Evolutionary conservation across 2,329 filamentous ascomycete genomes (phyloP).

Genomic region (Fusarium humuli): DNA sequence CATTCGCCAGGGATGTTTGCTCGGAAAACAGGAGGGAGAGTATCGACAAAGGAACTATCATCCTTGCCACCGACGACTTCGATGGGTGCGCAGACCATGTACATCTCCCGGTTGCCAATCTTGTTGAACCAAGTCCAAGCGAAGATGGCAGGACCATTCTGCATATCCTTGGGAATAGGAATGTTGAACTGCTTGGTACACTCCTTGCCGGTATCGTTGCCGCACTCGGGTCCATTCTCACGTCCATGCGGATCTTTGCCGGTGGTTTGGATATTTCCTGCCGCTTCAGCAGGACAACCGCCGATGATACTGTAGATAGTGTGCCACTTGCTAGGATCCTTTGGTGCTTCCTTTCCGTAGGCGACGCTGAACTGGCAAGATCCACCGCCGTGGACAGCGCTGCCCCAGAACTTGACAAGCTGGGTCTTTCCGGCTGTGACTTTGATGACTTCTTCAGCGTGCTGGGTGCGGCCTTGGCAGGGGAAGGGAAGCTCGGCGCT

Average conservation of each 20-base stretch:
- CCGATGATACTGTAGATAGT: constrained; percentile 45
- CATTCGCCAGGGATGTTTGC: constrained; percentile 46
- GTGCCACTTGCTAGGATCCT: constrained; percentile 36
- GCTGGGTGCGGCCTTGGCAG: constrained; percentile 39
- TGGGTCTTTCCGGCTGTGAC: constrained; percentile 40
- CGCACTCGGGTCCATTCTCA: constrained; percentile 40
- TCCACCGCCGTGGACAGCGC: constrained; percentile 46
- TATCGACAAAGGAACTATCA: constrained; percentile 39
- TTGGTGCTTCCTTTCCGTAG: constrained; percentile 38
- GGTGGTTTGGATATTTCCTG: constrained; percentile 27
- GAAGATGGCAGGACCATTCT: constrained; percentile 69
- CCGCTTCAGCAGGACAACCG: constrained; percentile 42
- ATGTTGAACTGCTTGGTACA: constrained; percentile 43
- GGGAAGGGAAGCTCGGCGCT: constrained; percentile 39
- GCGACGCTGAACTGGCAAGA: constrained; percentile 46
- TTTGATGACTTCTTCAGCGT: constrained; percentile 40
- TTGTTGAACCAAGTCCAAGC: constrained; percentile 85
- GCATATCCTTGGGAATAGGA: constrained; percentile 45
- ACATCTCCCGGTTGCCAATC: constrained; percentile 83
- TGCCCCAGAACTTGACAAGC: constrained; percentile 46
- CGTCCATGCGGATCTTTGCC: constrained; percentile 34
- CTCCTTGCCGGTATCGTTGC: constrained; percentile 39
- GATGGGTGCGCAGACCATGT: constrained; percentile 85
- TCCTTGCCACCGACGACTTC: constrained; percentile 62
- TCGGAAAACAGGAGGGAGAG: constrained; percentile 38